Base-by-base conservation (phyloP, 768 basidiomycete genomes). In the Terana coerulea region DNA sequence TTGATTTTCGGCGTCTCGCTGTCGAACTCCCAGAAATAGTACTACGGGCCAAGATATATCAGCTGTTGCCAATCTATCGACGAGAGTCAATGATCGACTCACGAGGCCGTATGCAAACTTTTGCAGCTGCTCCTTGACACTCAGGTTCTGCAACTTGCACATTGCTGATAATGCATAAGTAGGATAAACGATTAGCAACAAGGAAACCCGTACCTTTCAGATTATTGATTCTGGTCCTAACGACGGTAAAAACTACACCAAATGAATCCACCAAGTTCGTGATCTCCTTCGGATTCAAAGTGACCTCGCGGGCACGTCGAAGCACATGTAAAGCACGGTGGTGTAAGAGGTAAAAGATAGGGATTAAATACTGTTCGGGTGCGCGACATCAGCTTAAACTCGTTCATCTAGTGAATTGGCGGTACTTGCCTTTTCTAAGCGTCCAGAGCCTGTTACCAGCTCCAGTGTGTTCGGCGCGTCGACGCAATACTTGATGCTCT, bases 391-490 rank as follows among this genome's bases (percentile, higher is more conserved):
- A 44, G 30, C 3, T 5, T 9, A 24, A 24, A 33, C 9, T 47
- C 15, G 25, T 12, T 35, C 22, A 15, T n/a, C 8, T 5, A 25
- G 39, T 21, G 10, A 15, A 17, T 28, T 15, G 1, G 26, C 5
- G 3, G 8, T 37, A n/a, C 47, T 22, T 28, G 55, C 57, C 49
- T 51, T 51, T 33, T 58, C 53, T 4, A 43, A 17, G 9, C 53
- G 53, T 6, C 26, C 44, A 15, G 43, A 33, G 12, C 50, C 49
- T 9, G 39, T 34, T n/a, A 58, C 46, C 8, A 55, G 19, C 5
- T 36, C 40, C 7, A 58, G 41, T 5, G 53, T 58, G 28, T 49
- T 52, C 2, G 19, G 19, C 10, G 51, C 57, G 25, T 58, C 53
- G 12, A 58, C 28, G 14, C 28, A 34, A 45, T 54, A 58, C 25